These are phyloP conservation scores for Apophysomyces ossiformis DNA, from an alignment of 371 early-diverging fungal genomes.

Conservation along the genomic window DNA sequence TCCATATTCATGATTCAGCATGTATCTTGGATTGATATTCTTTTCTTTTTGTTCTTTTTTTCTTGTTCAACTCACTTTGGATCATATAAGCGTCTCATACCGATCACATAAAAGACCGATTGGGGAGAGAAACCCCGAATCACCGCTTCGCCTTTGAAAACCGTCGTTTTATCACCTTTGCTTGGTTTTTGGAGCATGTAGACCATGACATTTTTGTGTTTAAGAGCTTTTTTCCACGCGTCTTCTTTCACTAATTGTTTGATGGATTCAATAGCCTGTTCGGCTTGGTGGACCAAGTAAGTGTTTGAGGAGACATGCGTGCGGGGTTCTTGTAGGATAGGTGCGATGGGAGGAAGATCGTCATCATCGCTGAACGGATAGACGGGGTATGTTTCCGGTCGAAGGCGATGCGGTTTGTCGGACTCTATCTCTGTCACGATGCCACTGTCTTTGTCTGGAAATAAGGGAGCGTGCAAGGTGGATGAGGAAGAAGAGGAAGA, in stretches of 20 bases:
- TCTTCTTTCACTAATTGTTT: slow-evolving; percentile 33
- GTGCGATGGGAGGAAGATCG: slow-evolving; percentile 31
- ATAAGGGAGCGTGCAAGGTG: slow-evolving; percentile 8
- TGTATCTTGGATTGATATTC: neutral
- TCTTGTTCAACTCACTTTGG: slow-evolving; percentile 34
- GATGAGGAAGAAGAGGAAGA: slow-evolving; percentile 7
- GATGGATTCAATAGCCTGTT: slow-evolving; percentile 37
- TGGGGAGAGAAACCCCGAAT: slow-evolving; percentile 70
- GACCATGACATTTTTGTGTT: slow-evolving; percentile 69
- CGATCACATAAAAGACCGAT: slow-evolving; percentile 70
- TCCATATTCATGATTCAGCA: neutral
- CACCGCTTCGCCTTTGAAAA: slow-evolving; percentile 66
- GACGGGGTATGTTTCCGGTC: slow-evolving; percentile 16
- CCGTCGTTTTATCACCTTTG: slow-evolving; percentile 52
- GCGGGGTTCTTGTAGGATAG: slow-evolving; percentile 1
- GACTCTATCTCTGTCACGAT: slow-evolving; percentile 43
- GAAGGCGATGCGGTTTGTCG: slow-evolving; percentile 20
- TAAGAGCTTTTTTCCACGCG: slow-evolving; percentile 70
- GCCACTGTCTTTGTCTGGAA: slow-evolving; percentile 45
- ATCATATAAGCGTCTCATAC: slow-evolving; percentile 72
- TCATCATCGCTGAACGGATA: slow-evolving; percentile 55
- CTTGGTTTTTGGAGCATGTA: slow-evolving; percentile 44
- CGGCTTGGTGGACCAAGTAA: slow-evolving; percentile 48
- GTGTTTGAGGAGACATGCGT: slow-evolving; percentile 28
- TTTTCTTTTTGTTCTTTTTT: too few relatives aligned